phyloP scores from a whole-genome alignment of 495 filamentous ascomycete species.

The Amphirosellinia nigrospora region DNA sequence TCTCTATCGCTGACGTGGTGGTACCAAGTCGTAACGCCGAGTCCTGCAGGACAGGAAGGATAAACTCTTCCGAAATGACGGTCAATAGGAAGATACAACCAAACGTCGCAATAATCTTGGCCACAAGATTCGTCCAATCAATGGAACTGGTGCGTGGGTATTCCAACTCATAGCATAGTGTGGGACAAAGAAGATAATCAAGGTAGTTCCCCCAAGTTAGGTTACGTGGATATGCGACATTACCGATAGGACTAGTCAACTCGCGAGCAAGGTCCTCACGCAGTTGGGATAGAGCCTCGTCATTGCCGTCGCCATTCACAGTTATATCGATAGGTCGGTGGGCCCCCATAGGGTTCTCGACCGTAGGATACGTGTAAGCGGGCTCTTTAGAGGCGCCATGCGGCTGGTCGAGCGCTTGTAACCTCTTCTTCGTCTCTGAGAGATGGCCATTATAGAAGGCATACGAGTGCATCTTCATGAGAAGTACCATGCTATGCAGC shows the following conservation, averaged over 20 bases:
- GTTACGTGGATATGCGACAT: conserved; percentile 89
- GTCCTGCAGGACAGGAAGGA: conserved; percentile 85
- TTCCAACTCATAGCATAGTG: conserved; percentile 95
- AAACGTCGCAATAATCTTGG: conserved; percentile 88
- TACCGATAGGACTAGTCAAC: conserved; percentile 85
- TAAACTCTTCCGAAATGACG: conserved; percentile 91
- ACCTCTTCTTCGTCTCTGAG: conserved; percentile 78
- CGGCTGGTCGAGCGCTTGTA: conserved; percentile 80
- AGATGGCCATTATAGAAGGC: conserved; percentile 98
- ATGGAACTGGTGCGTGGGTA: conserved; percentile 81
- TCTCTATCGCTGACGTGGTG: conserved; percentile 65
- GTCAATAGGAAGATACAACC: conserved; percentile 96
- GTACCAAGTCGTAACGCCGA: conserved; percentile 70
- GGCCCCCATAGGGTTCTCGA: conserved; percentile 58
- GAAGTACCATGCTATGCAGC: conserved; percentile 83
- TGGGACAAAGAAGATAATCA: conserved; percentile 92
- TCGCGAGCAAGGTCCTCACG: conserved; percentile 90
- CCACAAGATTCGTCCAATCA: conserved; percentile 81
- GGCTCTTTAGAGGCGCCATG: conserved; percentile 69
- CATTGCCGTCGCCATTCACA: conserved; percentile 40
- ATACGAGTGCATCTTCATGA: conserved; percentile 99
- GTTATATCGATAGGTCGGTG: conserved; percentile 36
- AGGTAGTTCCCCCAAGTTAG: conserved; percentile 79
- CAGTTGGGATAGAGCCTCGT: conserved; percentile 65
- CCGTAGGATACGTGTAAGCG: conserved; percentile 77